Conservation (phyloP, 2,329 filamentous ascomycete species). For the Rhinocladiella similis region DNA sequence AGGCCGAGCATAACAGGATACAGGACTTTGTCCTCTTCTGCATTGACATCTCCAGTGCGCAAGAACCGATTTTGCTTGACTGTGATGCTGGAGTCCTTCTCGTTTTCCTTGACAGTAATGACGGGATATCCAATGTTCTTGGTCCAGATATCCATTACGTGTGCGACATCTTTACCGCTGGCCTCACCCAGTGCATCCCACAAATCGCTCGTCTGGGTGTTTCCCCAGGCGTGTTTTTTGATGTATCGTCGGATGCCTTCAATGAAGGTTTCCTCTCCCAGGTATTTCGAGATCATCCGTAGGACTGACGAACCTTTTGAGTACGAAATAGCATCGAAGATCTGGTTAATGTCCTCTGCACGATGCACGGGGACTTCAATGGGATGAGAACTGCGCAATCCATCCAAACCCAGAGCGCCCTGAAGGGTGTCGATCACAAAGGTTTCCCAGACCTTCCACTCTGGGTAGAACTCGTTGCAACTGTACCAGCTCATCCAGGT, state of each 20-base stretch:
- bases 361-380: slow-evolving; percentile 96
- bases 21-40: slow-evolving; percentile 83
- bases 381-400: slow-evolving; percentile 88
- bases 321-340: slow-evolving; percentile 97
- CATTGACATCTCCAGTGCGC: slow-evolving; percentile 86
- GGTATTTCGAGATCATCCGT: slow-evolving; percentile 94
- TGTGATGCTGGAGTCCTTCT: slow-evolving; percentile 69
- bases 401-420: slow-evolving; percentile 82
- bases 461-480: slow-evolving; percentile 91
- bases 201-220: slow-evolving; percentile 86
- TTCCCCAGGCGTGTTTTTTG: slow-evolving; percentile 95
- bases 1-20: slow-evolving; percentile 89
- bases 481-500: slow-evolving; percentile 95
- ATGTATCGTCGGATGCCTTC: slow-evolving; percentile 88
- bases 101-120: slow-evolving; percentile 77
- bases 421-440: slow-evolving; percentile 94
- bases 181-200: slow-evolving; percentile 86
- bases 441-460: slow-evolving; percentile 97
- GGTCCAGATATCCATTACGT: slow-evolving; percentile 95
- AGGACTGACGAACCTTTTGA: slow-evolving; percentile 94
- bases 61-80: slow-evolving; percentile 96
- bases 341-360: slow-evolving; percentile 95
- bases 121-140: slow-evolving; percentile 95
- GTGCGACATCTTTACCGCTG: slow-evolving; percentile 85
- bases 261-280: slow-evolving; percentile 90